Conservation (phyloP, 2,329 filamentous ascomycete genomes). For the Xylaria polymorpha region DNA sequence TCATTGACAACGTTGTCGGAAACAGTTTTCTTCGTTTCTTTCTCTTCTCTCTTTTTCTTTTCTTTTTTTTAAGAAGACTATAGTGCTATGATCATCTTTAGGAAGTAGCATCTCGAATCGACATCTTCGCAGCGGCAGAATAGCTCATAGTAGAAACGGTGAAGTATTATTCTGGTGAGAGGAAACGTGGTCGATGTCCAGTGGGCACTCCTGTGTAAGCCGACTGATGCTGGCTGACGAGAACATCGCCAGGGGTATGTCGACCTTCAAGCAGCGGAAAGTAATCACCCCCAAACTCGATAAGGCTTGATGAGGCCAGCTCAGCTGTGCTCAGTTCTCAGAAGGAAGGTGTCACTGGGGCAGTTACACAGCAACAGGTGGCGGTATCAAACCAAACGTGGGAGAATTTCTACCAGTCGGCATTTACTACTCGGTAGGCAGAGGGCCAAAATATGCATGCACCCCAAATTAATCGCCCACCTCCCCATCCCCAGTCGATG, state of each 20-base stretch:
- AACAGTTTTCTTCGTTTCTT: no score
- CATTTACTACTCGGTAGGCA: background rate
- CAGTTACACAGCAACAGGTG: background rate
- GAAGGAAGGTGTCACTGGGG: slow-evolving; percentile 6
- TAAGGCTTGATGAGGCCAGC: background rate
- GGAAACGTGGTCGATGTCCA: no score
- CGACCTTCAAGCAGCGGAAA: background rate
- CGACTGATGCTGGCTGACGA: background rate
- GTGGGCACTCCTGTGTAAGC: background rate
- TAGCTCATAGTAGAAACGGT: no score
- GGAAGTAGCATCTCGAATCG: no score
- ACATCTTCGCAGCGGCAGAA: no score
- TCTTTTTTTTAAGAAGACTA: no score
- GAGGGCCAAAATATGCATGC: slow-evolving; percentile 14
- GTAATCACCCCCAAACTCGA: background rate
- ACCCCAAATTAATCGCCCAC: slow-evolving; percentile 24
- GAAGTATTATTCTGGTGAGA: no score
- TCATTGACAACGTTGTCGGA: no score
- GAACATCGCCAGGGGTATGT: background rate
- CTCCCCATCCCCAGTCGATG: background rate
- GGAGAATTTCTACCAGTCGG: slow-evolving; percentile 11
- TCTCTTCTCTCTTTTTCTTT: no score
- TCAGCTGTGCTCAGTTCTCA: background rate
- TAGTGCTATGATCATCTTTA: no score
- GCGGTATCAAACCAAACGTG: background rate